Conservation (phyloP, 495 filamentous ascomycete species). For the Chaetomium cochliodes region DNA sequence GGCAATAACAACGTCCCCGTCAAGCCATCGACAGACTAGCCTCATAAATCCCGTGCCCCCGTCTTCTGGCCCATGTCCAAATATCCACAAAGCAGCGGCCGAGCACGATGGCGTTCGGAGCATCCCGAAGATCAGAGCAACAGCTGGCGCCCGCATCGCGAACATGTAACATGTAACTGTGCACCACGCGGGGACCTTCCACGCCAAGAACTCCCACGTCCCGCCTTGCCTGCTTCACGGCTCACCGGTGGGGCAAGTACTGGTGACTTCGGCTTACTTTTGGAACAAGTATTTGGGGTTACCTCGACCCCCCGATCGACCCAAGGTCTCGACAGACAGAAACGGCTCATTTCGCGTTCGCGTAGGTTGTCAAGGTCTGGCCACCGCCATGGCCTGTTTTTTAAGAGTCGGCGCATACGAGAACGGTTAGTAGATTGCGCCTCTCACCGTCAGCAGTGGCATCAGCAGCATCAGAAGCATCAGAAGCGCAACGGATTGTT, state of each 20-base stretch:
- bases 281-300: too few species aligned
- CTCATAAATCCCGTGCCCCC: not conserved
- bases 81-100: not conserved
- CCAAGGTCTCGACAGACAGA: not conserved
- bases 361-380: too few species aligned
- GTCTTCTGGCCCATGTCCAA: not conserved
- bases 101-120: not conserved
- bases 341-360: not conserved
- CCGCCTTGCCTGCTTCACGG: conserved; percentile 10
- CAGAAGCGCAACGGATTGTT: not conserved
- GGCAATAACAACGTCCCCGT: too few species aligned
- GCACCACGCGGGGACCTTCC: not conserved
- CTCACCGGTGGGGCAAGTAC: conserved; percentile 22
- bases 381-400: not conserved
- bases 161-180: not conserved
- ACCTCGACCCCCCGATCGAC: not conserved
- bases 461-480: not conserved
- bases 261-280: conserved; percentile 17
- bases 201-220: conserved; percentile 19
- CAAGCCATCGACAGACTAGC: too few species aligned
- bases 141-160: not conserved
- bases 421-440: not conserved
- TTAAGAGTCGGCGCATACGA: too few species aligned
- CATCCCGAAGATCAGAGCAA: not conserved
- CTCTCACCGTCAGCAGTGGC: not conserved